phyloP scores from a whole-genome alignment of 2,329 filamentous ascomycete species.

The Cadophora gregata region DNA sequence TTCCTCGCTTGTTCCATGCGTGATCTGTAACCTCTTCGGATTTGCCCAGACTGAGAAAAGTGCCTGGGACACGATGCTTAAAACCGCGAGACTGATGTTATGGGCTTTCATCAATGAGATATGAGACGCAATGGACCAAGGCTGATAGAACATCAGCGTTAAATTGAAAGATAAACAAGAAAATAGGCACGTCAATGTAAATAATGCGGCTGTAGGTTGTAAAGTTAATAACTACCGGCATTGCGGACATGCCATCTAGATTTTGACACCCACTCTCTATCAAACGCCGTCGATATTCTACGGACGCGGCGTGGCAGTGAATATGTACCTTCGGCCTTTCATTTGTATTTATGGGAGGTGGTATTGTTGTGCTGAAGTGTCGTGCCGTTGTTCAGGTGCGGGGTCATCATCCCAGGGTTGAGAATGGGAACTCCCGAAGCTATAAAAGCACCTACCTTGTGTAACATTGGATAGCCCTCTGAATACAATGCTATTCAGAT shows the following conservation, averaged over 20 bases:
- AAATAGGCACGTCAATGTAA: background rate
- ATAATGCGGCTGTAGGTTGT: constrained; percentile 14
- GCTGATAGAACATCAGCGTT: background rate
- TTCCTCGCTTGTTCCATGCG: constrained; percentile 43
- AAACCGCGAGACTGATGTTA: constrained; percentile 57
- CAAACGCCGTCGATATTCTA: constrained; percentile 50
- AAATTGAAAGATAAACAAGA: background rate
- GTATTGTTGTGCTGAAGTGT: background rate
- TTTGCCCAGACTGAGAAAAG: constrained; percentile 51
- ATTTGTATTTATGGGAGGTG: background rate
- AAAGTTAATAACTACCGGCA: constrained; percentile 44
- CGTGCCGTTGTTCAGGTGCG: background rate
- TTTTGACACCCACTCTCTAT: constrained; percentile 49
- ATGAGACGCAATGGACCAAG: constrained; percentile 19
- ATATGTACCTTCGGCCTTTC: constrained; percentile 49
- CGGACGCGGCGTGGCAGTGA: constrained; percentile 54
- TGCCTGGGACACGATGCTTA: constrained; percentile 62
- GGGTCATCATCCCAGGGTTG: constrained; percentile 6
- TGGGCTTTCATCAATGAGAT: constrained; percentile 51
- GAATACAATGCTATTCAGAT: background rate
- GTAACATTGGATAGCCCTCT: background rate
- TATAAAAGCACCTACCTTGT: background rate
- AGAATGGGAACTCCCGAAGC: constrained; percentile 4
- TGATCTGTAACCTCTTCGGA: constrained; percentile 47
- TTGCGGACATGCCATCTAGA: constrained; percentile 56